Base-by-base conservation (phyloP, 1,139 yeast species). In the Debaryomyces udenii region DNA sequence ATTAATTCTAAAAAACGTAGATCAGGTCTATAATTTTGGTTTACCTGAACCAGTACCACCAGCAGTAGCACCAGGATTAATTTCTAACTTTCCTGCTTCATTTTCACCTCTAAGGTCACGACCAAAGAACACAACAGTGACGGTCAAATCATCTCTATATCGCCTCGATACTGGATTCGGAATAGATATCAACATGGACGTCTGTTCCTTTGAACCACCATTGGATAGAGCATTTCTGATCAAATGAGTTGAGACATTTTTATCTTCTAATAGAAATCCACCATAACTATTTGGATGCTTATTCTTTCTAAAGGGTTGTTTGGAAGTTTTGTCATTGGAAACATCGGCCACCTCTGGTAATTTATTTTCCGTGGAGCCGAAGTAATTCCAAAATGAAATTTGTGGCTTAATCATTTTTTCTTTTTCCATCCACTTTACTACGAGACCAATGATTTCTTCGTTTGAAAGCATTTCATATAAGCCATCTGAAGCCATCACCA, bases 401-500 rank as follows among this genome's bases (percentile, higher is more conserved):
- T 78, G 76, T 1, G 81, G 81, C 50, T 75, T 76, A 36, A 79
- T 62, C 76, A 86, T 76, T 49, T 83, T 80, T 55, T 84, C 83
- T 48, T 77, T 75, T 54, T 88, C 91, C 80, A 90, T 83, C 99
- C 99, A 93, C 59, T 86, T 86, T 10, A 89, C 95, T 11, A 93
- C 99, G 31, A 93, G 71, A 3, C 93, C 91, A 10, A 90, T 93
- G 43, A 93, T 90, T 58, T 93, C 97, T 57, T 89, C 96, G 61
- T 91, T 91, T 14, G 94, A 80, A 44, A 93, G 74, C 81, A 93
- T 78, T 61, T 94, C 99, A 61, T 85, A 94, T 39, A 93, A 71
- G 1, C 99, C 99, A 65, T 93, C 99, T 11, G 95, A 83, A 0
- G 94, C 99, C 80, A 94, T 73, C 15, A 94, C 96, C 64, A 93